A percentile compares a stretch with the other conserved stretches of the same genome.
These are phyloP conservation scores for Ophiostoma ulmi DNA, from an alignment of 2,329 filamentous ascomycete genomes.

Conservation along the genomic window DNA sequence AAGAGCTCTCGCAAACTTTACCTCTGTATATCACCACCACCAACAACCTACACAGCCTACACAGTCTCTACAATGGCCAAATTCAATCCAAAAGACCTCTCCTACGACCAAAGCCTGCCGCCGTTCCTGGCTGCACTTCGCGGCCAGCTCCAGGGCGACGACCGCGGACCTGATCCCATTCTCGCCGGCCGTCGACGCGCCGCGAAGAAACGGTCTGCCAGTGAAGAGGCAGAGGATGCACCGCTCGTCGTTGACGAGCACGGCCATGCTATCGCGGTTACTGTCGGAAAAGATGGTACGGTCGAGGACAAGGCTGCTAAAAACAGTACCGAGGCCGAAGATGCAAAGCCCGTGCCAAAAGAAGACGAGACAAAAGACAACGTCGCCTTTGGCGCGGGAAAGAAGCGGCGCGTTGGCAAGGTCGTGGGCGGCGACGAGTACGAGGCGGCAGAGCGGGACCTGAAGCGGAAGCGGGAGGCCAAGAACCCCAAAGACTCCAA, in stretches of 20 bases:
- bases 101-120: constrained; percentile 56
- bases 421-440: constrained; percentile 29
- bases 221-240: constrained; percentile 70
- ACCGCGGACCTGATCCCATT: constrained; percentile 49
- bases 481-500: constrained; percentile 25
- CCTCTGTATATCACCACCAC: background rate
- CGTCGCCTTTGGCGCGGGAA: constrained; percentile 11
- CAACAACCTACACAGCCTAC: background rate
- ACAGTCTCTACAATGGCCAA: constrained; percentile 38
- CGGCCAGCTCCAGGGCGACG: constrained; percentile 45
- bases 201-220: constrained; percentile 51
- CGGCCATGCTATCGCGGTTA: constrained; percentile 53
- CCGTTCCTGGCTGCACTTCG: constrained; percentile 57
- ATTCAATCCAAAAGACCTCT: constrained; percentile 66
- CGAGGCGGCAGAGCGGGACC: background rate
- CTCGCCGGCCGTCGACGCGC: constrained; percentile 48
- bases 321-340: constrained; percentile 22
- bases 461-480: constrained; percentile 18
- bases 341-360: constrained; percentile 25
- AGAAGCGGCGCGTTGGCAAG: constrained; percentile 14
- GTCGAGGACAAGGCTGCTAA: constrained; percentile 26
- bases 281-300: constrained; percentile 43
- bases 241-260: constrained; percentile 70
- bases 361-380: constrained; percentile 30
- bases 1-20: background rate